These are phyloP conservation scores for Aspergillus neoniger DNA, from an alignment of 2,329 filamentous ascomycete genomes.

Conservation along the genomic window DNA sequence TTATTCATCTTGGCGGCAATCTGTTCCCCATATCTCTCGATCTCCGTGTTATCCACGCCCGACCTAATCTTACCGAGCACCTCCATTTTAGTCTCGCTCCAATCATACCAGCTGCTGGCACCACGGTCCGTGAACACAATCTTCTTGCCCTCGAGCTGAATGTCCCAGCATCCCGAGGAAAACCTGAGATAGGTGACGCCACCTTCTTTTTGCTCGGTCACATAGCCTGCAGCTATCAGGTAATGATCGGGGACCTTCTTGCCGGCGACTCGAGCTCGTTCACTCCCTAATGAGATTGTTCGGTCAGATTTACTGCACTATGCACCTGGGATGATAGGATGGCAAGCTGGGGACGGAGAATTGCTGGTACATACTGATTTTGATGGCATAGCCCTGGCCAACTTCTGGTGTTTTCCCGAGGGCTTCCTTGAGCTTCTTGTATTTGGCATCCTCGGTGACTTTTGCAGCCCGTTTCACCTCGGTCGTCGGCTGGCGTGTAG, in stretches of 20 bases:
- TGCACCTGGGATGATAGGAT: not conserved
- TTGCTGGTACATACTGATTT: not conserved
- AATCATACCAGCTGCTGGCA: not conserved
- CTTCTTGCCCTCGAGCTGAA: not conserved
- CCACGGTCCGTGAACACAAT: not conserved
- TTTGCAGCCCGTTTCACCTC: not conserved
- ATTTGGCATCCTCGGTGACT: not conserved
- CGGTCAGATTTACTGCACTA: not conserved
- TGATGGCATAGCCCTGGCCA: conserved; percentile 1
- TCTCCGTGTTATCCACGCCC: not conserved
- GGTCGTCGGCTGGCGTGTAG: not conserved
- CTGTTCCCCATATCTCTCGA: not conserved
- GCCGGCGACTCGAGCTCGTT: not conserved
- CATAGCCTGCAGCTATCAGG: not conserved
- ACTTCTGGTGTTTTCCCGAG: conserved; percentile 1
- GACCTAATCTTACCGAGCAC: not conserved
- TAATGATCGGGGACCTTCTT: not conserved
- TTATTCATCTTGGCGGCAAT: not conserved
- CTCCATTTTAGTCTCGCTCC: not conserved
- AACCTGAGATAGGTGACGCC: not conserved
- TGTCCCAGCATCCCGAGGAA: not conserved
- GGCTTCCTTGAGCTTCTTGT: not conserved
- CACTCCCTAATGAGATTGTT: not conserved
- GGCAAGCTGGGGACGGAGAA: not conserved
- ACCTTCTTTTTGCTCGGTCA: not conserved